Percentiles rank a stretch among this genome's conserved stretches.
These are phyloP conservation scores for Plicaturopsis crispa DNA, from an alignment of 768 basidiomycete genomes.

Conservation along the genomic window DNA sequence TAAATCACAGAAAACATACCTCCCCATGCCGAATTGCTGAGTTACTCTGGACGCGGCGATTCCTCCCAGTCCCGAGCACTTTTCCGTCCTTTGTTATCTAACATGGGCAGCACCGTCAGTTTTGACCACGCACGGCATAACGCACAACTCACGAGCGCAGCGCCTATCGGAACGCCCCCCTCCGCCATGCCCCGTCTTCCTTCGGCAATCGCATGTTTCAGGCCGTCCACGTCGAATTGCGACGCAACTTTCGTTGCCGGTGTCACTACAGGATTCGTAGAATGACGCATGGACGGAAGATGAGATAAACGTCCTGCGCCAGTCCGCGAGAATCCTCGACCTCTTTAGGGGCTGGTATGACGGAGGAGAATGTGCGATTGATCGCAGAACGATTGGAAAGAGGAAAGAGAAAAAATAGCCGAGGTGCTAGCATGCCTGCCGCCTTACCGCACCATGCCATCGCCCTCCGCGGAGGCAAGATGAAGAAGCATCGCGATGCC, in stretches of 20 bases:
- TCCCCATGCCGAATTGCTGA: constrained; percentile 30
- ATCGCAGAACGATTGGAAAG: too few relatives aligned
- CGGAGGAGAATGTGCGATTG: too few relatives aligned
- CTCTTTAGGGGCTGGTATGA: too few relatives aligned
- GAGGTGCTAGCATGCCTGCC: too few relatives aligned
- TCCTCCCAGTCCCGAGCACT: constrained; percentile 26
- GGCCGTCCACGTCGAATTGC: background rate
- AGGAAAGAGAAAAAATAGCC: too few relatives aligned
- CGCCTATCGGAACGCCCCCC: constrained; percentile 61
- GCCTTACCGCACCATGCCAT: too few relatives aligned
- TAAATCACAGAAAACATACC: constrained; percentile 19
- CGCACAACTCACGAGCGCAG: constrained; percentile 28
- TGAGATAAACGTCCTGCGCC: too few relatives aligned
- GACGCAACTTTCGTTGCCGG: background rate
- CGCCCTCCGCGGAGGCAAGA: too few relatives aligned
- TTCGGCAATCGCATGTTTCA: constrained; percentile 27
- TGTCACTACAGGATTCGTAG: too few relatives aligned
- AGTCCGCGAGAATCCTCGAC: too few relatives aligned
- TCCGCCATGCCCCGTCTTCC: constrained; percentile 39
- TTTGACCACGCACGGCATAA: constrained; percentile 4
- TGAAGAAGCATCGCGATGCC: too few relatives aligned
- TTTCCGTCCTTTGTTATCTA: constrained; percentile 6
- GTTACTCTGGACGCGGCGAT: constrained; percentile 26
- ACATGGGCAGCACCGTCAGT: constrained; percentile 10
- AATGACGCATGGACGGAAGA: too few relatives aligned